These are phyloP conservation scores for Serendipita sp. DNA, from an alignment of 768 basidiomycete genomes.

Conservation along the genomic window DNA sequence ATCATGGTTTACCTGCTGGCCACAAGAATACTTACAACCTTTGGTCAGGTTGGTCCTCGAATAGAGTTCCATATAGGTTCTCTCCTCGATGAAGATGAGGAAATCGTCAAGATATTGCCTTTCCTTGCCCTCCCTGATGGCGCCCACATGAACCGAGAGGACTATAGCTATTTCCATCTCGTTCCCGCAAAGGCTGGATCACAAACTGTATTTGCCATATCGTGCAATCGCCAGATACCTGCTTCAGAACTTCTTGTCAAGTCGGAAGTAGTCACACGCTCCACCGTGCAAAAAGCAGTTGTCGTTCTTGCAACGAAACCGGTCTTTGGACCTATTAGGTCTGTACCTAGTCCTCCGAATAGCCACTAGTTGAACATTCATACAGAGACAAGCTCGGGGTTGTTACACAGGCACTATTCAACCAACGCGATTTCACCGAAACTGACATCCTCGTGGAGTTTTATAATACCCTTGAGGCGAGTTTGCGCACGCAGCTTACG, in stretches of 20 bases:
- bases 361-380: neutral
- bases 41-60: slow-evolving; percentile 65
- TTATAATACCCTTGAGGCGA: slow-evolving; percentile 53
- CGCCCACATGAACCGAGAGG: slow-evolving; percentile 81
- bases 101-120: slow-evolving; percentile 69
- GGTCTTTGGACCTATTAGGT: slow-evolving; percentile 88
- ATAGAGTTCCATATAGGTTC: slow-evolving; percentile 72
- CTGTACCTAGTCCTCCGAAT: slow-evolving; percentile 9
- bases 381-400: slow-evolving; percentile 80
- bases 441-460: slow-evolving; percentile 83
- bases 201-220: slow-evolving; percentile 88
- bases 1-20: neutral
- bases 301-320: slow-evolving; percentile 84
- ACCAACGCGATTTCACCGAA: slow-evolving; percentile 78
- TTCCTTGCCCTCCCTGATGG: slow-evolving; percentile 96
- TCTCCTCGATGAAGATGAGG: slow-evolving; percentile 61
- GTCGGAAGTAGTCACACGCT: slow-evolving; percentile 71
- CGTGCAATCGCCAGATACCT: slow-evolving; percentile 91
- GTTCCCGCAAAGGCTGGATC: slow-evolving; percentile 55
- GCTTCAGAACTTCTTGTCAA: slow-evolving; percentile 61
- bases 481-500: slow-evolving; percentile 63
- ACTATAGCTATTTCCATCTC: slow-evolving; percentile 93
- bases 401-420: slow-evolving; percentile 80
- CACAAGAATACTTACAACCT: neutral
- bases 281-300: slow-evolving; percentile 94